A percentile compares a stretch with the other conserved stretches of the same genome.
Evolutionary conservation across 1,284 basidiomycete genomes (phyloP).

Genomic region (Prillingera fragicola): DNA sequence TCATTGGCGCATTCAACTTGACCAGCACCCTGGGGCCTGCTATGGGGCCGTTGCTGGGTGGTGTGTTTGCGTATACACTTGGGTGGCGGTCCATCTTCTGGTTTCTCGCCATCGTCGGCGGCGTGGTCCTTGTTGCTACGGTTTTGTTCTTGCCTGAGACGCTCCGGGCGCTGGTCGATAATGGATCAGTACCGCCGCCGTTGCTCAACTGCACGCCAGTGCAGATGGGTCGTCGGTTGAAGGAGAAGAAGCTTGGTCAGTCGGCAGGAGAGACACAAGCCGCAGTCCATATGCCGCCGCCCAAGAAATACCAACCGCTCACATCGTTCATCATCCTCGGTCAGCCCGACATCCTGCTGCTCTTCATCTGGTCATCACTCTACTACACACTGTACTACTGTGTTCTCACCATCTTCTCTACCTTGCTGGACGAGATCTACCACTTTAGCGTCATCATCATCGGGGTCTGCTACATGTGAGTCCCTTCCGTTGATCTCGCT

Average conservation of each 20-base stretch:
- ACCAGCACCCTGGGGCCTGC: constrained; percentile 31
- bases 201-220: constrained; percentile 29
- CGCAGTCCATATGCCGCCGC: constrained; percentile 2
- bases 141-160: constrained; percentile 37
- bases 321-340: constrained; percentile 29
- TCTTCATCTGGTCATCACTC: constrained; percentile 31
- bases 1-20: constrained; percentile 32
- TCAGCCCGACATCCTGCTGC: constrained; percentile 30
- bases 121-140: constrained; percentile 14
- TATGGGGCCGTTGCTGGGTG: constrained; percentile 37
- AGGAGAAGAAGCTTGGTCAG: constrained; percentile 9
- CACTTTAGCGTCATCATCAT: constrained; percentile 30
- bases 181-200: constrained; percentile 32
- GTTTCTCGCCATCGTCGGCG: constrained; percentile 24
- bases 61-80: constrained; percentile 19
- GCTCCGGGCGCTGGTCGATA: constrained; percentile 34
- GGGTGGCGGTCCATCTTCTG: constrained; percentile 26
- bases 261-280: constrained; percentile 6
- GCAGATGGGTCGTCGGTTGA: constrained; percentile 14
- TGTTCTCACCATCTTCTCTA: constrained; percentile 36
- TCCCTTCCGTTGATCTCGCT: background rate
- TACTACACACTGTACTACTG: constrained; percentile 38
- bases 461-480: constrained; percentile 38
- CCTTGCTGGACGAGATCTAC: constrained; percentile 31
- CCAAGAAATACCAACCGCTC: constrained; percentile 28